phyloP scores from a whole-genome alignment of 768 basidiomycete genomes.

The Holtermannia corniformis region DNA sequence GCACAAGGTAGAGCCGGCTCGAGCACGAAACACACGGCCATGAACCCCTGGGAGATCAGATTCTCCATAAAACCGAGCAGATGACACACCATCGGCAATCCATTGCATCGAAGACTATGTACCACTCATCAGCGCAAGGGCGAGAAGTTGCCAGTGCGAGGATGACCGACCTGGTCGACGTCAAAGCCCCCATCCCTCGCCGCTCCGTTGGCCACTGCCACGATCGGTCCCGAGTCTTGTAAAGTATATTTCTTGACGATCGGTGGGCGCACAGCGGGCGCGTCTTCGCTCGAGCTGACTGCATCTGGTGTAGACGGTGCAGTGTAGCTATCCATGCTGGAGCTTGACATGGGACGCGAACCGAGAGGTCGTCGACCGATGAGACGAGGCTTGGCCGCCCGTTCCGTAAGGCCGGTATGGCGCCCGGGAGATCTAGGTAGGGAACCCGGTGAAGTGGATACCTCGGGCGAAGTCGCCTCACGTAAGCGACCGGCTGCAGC shows the following conservation, averaged over 20 bases:
- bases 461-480: neutral
- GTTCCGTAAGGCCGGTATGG: neutral
- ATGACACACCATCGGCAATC: neutral
- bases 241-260: neutral
- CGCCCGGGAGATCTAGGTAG: neutral
- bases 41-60: neutral
- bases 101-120: neutral
- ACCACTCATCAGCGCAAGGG: neutral
- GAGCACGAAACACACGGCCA: neutral
- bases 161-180: neutral
- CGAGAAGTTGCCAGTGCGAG: neutral
- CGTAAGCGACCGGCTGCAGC: slow-evolving; percentile 3
- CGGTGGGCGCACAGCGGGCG: neutral
- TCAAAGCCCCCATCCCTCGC: neutral
- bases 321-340: neutral
- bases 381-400: neutral
- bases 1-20: neutral
- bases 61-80: neutral
- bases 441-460: neutral
- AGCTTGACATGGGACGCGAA: neutral
- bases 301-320: neutral
- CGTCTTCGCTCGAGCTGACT: neutral
- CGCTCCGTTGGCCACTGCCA: neutral
- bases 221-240: neutral
- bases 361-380: neutral